phyloP scores from a whole-genome alignment of 75 land plant species.

The Adiantum capillusveneris region DNA sequence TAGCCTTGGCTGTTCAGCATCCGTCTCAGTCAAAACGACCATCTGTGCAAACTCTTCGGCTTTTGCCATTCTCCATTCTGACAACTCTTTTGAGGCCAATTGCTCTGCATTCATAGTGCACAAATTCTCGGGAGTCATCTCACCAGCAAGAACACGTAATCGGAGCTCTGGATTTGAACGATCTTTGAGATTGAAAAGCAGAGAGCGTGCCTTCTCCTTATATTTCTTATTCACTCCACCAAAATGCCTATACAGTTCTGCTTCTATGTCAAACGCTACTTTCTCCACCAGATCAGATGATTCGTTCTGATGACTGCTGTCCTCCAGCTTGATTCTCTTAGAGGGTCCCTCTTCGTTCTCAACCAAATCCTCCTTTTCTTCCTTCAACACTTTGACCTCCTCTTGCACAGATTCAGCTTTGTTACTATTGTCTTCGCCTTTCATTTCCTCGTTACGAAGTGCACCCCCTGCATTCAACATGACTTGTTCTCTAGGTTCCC shows the following conservation, averaged over 20 bases:
- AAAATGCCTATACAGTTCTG: conserved; percentile 65
- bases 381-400: neutral
- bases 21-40: conserved; percentile 84
- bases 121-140: conserved; percentile 66
- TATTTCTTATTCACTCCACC: conserved; percentile 92
- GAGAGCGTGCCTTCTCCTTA: conserved; percentile 92
- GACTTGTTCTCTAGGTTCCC: too few relatives aligned
- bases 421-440: neutral
- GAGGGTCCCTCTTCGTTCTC: neutral
- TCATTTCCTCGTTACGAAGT: neutral
- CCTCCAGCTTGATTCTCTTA: neutral
- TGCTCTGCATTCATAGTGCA: conserved; percentile 92
- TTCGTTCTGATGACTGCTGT: neutral
- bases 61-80: conserved; percentile 95
- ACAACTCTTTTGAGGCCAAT: conserved; percentile 94
- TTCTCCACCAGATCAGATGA: conserved; percentile 6
- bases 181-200: conserved; percentile 91
- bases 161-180: conserved; percentile 86
- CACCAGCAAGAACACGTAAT: conserved; percentile 78
- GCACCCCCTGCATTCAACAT: neutral
- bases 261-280: conserved; percentile 68
- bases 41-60: conserved; percentile 86
- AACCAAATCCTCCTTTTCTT: neutral
- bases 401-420: conserved; percentile 2
- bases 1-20: conserved; percentile 55